Base-by-base conservation (phyloP, 23 red algal genomes). In the Chondrus crispus region DNA sequence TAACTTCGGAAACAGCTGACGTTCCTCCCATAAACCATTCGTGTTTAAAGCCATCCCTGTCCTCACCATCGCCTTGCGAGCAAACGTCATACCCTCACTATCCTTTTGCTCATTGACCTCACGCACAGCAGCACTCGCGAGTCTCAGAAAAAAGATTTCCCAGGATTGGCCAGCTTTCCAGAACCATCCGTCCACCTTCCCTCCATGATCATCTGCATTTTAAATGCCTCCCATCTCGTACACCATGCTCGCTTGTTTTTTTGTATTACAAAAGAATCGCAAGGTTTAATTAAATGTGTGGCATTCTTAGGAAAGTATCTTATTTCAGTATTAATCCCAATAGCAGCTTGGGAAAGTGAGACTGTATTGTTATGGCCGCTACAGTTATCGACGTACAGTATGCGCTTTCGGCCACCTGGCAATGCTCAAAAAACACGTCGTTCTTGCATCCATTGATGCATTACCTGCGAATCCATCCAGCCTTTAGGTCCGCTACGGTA, bases 361-460 rank as follows among this genome's bases (percentile, higher is more conserved):
- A 26, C 45, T n/a, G 78, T 83, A n/a, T 35, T 29, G 32, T 20
- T 1, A 38, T 83, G 78, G 45, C 78, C 1, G 24, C 51, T 28
- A 0, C 28, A 53, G 40, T 62, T 83, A 47, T 62, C 78, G 20
- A 83, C 33, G 2, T 14, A 63, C 24, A 83, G 45, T 24, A 62
- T 38, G 19, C 22, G 46, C 19, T 32, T 53, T 28, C 24, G 8
- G 46, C 40, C 57, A 57, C 43, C 38, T 47, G 78, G 46, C 28
- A 53, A 28, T 33, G n/a, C 10, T 58, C 28, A 57, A 52, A 62
- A 60, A 11, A 57, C 9, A n/a, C 78, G 46, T 8, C 2, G 12
- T 83, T 62, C 78, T n/a, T 63, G 45, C 24, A 83, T 8, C 78
- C 45, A 58, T 47, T 58, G 20, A 83, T 26, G n/a, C 78, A 83